Evolutionary conservation across 2,329 filamentous ascomycete species (phyloP), one percentile per base, ranked within the genome.

Genomic region (Claviceps sp.): DNA sequence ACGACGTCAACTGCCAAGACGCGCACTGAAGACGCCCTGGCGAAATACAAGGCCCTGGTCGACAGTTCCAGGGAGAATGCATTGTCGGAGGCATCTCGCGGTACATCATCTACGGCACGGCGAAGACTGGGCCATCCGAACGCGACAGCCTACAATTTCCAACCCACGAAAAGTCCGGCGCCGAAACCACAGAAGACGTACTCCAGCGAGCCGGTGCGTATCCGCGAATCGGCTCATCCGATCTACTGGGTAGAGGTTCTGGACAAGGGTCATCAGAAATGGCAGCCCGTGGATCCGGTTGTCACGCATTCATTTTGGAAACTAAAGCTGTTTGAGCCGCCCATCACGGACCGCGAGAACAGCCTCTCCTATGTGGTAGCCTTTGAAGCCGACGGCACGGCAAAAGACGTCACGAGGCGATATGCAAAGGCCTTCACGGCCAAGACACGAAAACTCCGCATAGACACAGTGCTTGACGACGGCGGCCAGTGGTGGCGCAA

Each of bases 201-300:
- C 29, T 34, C 29, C 60, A 67, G 62, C 23, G 60, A 57, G 49
- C 68, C 62, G 11, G 70, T 68, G 50, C 68, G 62, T 14, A 77
- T 85, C 11, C 76, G 75, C 23, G 87, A 91, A 61, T 90, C 88
- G 0, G 67, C 79, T 0, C 87, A 84, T 60, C 93, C 93, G 0
- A 76, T 97, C 3, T 97, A 89, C 63, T 98, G 93, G 93, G 84
- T 96, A 0, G 93, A 98, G 68, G 83, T 88, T 3, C 86, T 95
- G 57, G 90, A 96, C 56, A 74, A 82, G 50, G 85, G 86, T 0
- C 80, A 88, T 56, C 87, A 96, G 63, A 95, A 88, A 71, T 98
- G 93, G 93, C 79, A 95, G 51, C 78, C 88, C 0, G 80, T 93
- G 39, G 93, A 98, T 63, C 82, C 90, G 0, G 67, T 96, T 0